Base-by-base conservation (phyloP, 208 protist genomes). In the Lotmaria passim region DNA sequence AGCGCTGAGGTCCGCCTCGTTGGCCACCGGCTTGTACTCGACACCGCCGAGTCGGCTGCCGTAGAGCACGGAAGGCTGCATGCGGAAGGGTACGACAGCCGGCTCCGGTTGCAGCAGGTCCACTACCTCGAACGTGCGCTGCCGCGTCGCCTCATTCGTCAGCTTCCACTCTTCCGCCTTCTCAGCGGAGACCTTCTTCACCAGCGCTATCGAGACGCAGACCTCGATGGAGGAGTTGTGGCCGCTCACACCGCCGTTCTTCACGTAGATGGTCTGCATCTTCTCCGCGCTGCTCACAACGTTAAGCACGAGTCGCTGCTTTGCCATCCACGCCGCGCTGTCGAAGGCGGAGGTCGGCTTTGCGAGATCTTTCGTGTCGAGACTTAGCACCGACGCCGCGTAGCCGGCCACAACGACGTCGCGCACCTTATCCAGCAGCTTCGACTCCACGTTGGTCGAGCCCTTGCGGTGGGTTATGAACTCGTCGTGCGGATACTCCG, bases 401-500 rank as follows among this genome's bases (percentile, higher is more conserved):
- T 77, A 74, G 14, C 82, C 82, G 3, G 68, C 62, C 0, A 81
- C 0, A 26, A 84, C 55, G 14, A 73, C 41, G 3, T 52, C 56
- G 12, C 26, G 14, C 15, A 82, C 66, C 41, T 82, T 79, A 24
- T 65, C 33, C 10, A 87, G 39, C 33, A 79, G 47, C 46, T 66
- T 75, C 10, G 78, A 78, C 55, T 81, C 71, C 6, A 79, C 64
- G 15, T 64, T 56, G 5, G 56, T 72, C 6, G 82, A 75, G 2
- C 52, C 48, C 28, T 72, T 75, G 21, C 76, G 73, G 64, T 84
- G 79, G 15, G 63, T 72, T 4, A 82, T 47, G 12, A 87, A 12
- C 62, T 87, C 82, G 21, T 87, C 73, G 5, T 82, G 55, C 19
- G 33, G 50, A 31, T 73, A 87, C 48, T 69, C 75, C 6, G 24